Conservation (phyloP, 495 filamentous ascomycete species). For the Penicillium soppii region DNA sequence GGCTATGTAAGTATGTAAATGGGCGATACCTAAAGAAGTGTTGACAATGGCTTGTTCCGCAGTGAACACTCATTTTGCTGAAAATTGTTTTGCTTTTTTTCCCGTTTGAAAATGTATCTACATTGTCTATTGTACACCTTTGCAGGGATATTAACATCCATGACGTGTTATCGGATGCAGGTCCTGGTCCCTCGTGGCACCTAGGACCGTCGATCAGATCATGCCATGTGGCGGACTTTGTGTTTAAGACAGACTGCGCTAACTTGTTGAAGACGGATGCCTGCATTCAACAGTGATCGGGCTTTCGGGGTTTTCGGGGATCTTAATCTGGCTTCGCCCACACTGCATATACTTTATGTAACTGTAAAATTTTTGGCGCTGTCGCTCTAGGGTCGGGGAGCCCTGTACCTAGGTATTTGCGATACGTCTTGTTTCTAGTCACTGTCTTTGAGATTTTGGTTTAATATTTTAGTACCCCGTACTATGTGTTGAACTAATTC, state of each 20-base stretch:
- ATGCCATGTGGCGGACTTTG: constrained; percentile 6
- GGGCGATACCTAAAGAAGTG: too few relatives aligned
- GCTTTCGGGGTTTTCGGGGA: too few relatives aligned
- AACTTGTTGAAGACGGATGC: neutral
- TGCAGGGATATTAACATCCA: neutral
- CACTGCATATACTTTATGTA: too few relatives aligned
- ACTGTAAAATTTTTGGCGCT: too few relatives aligned
- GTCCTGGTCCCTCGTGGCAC: neutral
- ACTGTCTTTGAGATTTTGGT: too few relatives aligned
- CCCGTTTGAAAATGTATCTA: neutral
- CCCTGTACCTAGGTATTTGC: too few relatives aligned
- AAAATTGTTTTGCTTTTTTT: neutral
- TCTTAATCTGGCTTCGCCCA: too few relatives aligned
- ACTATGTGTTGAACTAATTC: too few relatives aligned
- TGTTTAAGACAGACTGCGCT: neutral
- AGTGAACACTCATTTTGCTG: neutral
- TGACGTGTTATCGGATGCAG: neutral
- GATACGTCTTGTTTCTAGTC: too few relatives aligned
- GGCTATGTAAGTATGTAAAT: neutral
- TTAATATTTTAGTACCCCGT: too few relatives aligned
- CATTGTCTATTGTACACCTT: neutral
- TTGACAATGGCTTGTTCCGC: too few relatives aligned
- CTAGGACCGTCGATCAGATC: constrained; percentile 7
- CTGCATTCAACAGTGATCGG: neutral
- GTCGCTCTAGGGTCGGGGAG: too few relatives aligned